Evolutionary conservation across 805 yeast species (phyloP), one percentile per base, ranked within the genome.

Genomic region (Schwanniomyces occidentalis): DNA sequence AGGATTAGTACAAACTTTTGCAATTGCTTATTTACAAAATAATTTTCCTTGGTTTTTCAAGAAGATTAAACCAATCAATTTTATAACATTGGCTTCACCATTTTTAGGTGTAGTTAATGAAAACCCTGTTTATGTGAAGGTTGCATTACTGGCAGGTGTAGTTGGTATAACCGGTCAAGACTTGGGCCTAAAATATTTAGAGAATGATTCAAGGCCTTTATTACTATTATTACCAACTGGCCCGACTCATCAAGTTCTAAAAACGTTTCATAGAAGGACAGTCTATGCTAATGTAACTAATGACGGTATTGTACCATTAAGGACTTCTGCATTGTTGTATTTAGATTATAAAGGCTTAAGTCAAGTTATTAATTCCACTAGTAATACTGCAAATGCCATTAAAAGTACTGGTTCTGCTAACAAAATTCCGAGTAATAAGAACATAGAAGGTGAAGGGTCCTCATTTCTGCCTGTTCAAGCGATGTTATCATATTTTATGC

Each of bases 161-260:
- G 81, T 89, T n/a, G 99, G 99, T 4, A 76, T 78, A 42, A 85
- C 97, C 0, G 99, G 99, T 4, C 82, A 87, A 47, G 99, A 93
- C 55, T 64, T 93, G 39, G 91, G 91, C 1, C 71, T 93, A 24
- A 71, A 73, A 38, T 61, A 58, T 24, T 37, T 63, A 2, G 75
- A 70, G 24, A 54, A 60, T 10, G 69, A 65, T 24, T 35, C 60
- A 3, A 75, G 73, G 45, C 95, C 97, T 0, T 58, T 93, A 9
- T 62, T 93, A 25, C 78, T 86, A 41, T 61, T 86, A 16, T 64
- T 91, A 4, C 95, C 97, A 0, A 69, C 83, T 2, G 81, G 85
- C 5, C 85, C 90, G 2, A 82, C 91, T 0, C 80, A 82, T 41
- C 61, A 61, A 22, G 69, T 84, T 0, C 69, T 91, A 39, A 74